Evolutionary conservation across 179 eudicot species (phyloP).

Genomic region (Pouteria campechiana): DNA sequence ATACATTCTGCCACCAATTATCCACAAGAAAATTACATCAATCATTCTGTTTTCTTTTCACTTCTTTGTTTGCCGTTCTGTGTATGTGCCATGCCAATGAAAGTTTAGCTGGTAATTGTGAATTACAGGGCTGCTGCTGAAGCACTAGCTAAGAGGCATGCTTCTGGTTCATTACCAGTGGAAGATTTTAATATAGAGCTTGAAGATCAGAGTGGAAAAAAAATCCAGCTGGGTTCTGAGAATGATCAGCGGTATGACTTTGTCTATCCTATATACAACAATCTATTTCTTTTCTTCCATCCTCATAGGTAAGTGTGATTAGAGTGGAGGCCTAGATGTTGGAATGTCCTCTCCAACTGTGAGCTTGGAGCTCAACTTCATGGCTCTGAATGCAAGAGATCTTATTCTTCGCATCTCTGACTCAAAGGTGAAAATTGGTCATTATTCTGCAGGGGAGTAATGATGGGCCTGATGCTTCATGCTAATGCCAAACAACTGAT

Average conservation of each 20-base stretch:
- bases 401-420: not conserved
- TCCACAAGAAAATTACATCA: too few species aligned
- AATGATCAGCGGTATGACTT: conserved; percentile 72
- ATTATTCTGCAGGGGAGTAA: conserved; percentile 51
- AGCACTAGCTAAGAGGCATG: conserved; percentile 67
- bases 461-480: conserved; percentile 98
- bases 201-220: conserved; percentile 79
- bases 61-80: too few species aligned
- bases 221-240: conserved; percentile 67
- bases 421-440: not conserved
- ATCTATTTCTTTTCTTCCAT: too few species aligned
- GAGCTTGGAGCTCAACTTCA: too few species aligned
- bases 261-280: not conserved
- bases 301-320: too few species aligned
- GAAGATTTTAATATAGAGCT: conserved; percentile 84
- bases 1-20: too few species aligned
- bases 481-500: conserved; percentile 62
- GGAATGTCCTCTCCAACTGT: too few species aligned
- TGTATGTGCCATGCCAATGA: too few species aligned
- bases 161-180: conserved; percentile 78
- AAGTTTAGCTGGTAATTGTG: too few species aligned
- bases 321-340: too few species aligned
- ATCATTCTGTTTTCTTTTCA: too few species aligned
- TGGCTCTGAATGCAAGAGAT: not conserved
- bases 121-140: conserved; percentile 54